A percentile compares a stretch with the other conserved stretches of the same genome.
phyloP scores from a whole-genome alignment of 2,329 filamentous ascomycete genomes.

The Cytospora paraplurivora region DNA sequence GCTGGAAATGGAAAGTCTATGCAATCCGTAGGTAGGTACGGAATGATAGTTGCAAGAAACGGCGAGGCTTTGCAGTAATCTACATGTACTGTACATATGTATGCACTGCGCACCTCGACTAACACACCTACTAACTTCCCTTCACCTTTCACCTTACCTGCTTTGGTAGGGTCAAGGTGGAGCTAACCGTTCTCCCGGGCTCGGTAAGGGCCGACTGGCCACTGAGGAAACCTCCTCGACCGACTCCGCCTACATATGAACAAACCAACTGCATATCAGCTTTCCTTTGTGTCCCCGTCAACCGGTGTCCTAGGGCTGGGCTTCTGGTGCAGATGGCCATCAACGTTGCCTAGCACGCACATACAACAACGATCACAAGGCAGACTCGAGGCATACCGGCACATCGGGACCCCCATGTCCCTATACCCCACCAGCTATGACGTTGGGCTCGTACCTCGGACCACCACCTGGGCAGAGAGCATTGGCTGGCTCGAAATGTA shows the following conservation, averaged over 20 bases:
- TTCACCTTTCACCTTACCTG: neutral
- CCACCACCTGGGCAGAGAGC: neutral
- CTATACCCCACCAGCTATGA: constrained; percentile 11
- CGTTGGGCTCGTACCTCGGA: neutral
- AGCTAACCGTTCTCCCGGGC: constrained; percentile 3
- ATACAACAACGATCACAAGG: constrained; percentile 12
- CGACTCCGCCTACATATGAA: neutral
- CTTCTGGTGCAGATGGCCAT: neutral
- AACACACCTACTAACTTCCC: neutral
- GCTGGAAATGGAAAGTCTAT: too few relatives aligned
- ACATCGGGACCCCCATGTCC: constrained; percentile 9
- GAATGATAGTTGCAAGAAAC: neutral
- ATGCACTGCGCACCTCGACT: neutral
- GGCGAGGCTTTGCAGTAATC: constrained; percentile 2
- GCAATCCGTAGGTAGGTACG: too few relatives aligned
- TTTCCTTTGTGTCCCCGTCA: neutral
- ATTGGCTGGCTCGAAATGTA: neutral
- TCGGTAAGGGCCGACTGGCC: neutral
- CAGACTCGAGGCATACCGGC: constrained; percentile 19
- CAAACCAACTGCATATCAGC: neutral
- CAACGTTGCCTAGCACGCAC: neutral
- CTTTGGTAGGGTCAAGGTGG: neutral
- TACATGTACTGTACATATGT: constrained; percentile 12
- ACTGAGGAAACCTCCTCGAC: neutral
- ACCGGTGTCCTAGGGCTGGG: neutral